Conservation (phyloP, 2,329 filamentous ascomycete genomes). For the Lachnellula occidentalis region DNA sequence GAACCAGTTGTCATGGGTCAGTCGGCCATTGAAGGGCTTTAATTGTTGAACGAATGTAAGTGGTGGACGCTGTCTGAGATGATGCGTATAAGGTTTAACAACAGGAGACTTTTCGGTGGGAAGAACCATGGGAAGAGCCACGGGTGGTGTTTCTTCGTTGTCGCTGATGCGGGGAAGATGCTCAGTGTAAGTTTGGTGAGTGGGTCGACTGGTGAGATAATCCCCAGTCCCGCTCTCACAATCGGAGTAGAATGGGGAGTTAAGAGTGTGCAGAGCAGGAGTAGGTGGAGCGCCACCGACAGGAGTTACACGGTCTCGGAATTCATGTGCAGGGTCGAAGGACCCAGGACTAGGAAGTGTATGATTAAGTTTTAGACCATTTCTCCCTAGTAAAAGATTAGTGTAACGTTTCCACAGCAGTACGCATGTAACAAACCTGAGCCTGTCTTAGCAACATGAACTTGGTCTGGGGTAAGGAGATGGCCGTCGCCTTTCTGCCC, state of each 20-base stretch:
- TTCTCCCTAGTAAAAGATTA: not conserved
- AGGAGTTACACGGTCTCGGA: conserved; percentile 15
- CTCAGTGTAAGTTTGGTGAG: not conserved
- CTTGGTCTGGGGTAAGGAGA: too few species aligned
- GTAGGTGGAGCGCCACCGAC: conserved; percentile 23
- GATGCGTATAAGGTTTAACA: conserved; percentile 56
- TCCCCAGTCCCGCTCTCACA: conserved; percentile 16
- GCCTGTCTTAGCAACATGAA: not conserved
- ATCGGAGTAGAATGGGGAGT: conserved; percentile 33
- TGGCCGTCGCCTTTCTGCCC: not conserved
- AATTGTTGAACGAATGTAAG: conserved; percentile 72
- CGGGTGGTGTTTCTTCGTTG: not conserved
- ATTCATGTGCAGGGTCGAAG: not conserved
- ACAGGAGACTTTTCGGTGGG: not conserved
- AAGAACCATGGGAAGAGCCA: not conserved
- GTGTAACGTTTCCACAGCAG: too few species aligned
- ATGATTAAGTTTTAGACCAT: not conserved
- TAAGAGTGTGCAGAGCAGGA: conserved; percentile 33
- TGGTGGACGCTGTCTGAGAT: conserved; percentile 59
- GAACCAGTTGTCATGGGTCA: conserved; percentile 73
- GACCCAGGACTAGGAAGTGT: not conserved
- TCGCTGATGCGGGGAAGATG: not conserved
- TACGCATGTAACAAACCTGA: too few species aligned
- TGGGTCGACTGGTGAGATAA: conserved; percentile 7
- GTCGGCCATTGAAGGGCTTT: conserved; percentile 69